Evolutionary conservation across 345 rosid genomes (phyloP).

Genomic region (Diplotaxis tenuifolia): DNA sequence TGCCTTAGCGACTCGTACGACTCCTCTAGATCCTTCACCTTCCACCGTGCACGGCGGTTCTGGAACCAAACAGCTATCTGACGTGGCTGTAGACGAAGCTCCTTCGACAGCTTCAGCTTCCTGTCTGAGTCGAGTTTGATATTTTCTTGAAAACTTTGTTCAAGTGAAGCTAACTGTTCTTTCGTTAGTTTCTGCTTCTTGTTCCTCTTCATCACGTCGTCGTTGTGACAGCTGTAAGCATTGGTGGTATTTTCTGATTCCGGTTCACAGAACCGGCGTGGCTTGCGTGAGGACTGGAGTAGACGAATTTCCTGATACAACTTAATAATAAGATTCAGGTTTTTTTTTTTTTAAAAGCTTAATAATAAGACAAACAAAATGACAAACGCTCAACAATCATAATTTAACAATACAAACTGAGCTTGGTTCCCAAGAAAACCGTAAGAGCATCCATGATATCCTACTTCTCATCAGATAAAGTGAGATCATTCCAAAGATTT

Average conservation of each 20-base stretch:
- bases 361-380: not conserved
- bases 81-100: conserved; percentile 82
- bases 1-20: conserved; percentile 65
- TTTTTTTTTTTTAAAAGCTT: too few relatives aligned
- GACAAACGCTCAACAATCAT: not conserved
- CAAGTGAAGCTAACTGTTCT: conserved; percentile 71
- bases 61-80: too few relatives aligned
- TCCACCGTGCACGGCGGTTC: too few relatives aligned
- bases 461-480: not conserved
- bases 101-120: too few relatives aligned
- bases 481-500: not conserved
- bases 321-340: too few relatives aligned
- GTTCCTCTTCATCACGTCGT: conserved; percentile 30
- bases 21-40: conserved; percentile 78
- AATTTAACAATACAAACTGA: not conserved
- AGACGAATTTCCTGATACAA: conserved; percentile 33
- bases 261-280: conserved; percentile 41
- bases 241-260: conserved; percentile 36
- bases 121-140: too few relatives aligned
- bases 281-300: conserved; percentile 33
- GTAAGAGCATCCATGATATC: not conserved
- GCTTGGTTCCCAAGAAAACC: not conserved
- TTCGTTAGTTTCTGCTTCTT: conserved; percentile 73
- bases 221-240: conserved; percentile 26
- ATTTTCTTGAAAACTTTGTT: conserved; percentile 82